Base-by-base conservation (phyloP, 2,329 filamentous ascomycete genomes). In the Arachnomyces sp. region DNA sequence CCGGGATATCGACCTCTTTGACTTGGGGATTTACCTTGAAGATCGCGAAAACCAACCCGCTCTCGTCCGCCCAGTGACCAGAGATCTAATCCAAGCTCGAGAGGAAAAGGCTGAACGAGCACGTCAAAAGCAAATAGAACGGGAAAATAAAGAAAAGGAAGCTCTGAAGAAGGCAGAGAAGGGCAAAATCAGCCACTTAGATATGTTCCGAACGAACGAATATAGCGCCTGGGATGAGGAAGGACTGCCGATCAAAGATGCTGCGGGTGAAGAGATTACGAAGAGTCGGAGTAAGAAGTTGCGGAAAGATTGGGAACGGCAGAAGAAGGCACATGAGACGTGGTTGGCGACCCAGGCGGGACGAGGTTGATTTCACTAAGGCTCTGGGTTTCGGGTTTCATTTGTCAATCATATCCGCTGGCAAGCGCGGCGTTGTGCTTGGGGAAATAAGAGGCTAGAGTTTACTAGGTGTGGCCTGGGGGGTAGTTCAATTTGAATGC, bases 291-390 rank as follows among this genome's bases (percentile, higher is more conserved):
- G 67, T 37, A 95, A 95, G 73, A 89, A 86, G 68, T 62, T 94
- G 51, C 81, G 73, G 65, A 95, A 95, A 71, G 81, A 87, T 41
- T 94, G 85, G 85, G 84, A 93, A 52, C 80, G 73, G 58, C 90
- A 95, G 68, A 92, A 88, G 72, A 93, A 90, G 73, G 61, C 76
- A 43, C 81, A 89, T 59, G 82, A 89, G 47, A 77, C 81, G 46
- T 83, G 67, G 60, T 42, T 63, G 38, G 50, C 45, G n/a, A 40
- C 20, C 9, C 20, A 25, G 20, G 5, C 20, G 5, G 20, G 20
- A 25, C 20, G 20, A 9, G 20, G 20, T 25, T 25, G n/a, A n/a
- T n/a, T n/a, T n/a, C n/a, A n/a, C n/a, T n/a, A n/a, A 25, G 20
- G 5, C 20, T 25, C 9, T 25, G 20, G 20, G 20, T 25, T 25